Evolutionary conservation across 2,329 filamentous ascomycete genomes (phyloP).

Genomic region (Fusarium brachygibbosum): DNA sequence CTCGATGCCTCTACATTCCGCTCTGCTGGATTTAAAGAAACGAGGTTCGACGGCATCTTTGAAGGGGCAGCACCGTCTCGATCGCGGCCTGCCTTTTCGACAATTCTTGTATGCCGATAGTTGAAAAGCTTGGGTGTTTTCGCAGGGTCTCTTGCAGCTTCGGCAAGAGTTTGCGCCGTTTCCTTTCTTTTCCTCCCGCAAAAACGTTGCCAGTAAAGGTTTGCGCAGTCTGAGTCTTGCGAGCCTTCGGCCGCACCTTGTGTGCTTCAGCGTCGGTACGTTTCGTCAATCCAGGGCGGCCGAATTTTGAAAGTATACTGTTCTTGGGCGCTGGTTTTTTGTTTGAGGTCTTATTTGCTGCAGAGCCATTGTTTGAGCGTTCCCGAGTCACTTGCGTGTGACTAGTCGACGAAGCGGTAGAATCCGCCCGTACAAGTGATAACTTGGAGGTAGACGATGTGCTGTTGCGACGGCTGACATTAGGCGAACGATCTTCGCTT

Average conservation of each 20-base stretch:
- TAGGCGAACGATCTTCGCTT: constrained; percentile 10
- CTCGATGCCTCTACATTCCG: neutral
- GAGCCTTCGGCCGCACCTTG: constrained; percentile 20
- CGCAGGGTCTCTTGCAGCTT: constrained; percentile 58
- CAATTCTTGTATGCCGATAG: constrained; percentile 54
- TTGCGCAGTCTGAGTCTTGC: constrained; percentile 23
- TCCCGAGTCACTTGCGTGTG: constrained; percentile 11
- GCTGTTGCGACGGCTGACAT: constrained; percentile 17
- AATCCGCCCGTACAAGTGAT: neutral
- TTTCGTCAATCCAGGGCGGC: constrained; percentile 7
- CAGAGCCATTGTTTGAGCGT: constrained; percentile 9
- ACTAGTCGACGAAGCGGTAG: neutral
- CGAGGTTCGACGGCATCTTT: constrained; percentile 49
- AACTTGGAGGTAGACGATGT: constrained; percentile 5
- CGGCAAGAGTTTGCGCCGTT: constrained; percentile 54
- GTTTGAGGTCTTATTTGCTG: constrained; percentile 4
- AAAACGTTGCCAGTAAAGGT: constrained; percentile 60
- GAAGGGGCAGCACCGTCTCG: constrained; percentile 59
- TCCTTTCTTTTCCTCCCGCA: constrained; percentile 57
- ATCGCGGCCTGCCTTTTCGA: constrained; percentile 59
- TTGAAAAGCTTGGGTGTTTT: constrained; percentile 59
- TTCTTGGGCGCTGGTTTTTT: constrained; percentile 14
- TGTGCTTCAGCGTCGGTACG: constrained; percentile 8
- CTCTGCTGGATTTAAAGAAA: constrained; percentile 51
- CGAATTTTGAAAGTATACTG: constrained; percentile 26